Conservation (phyloP, 2,329 filamentous ascomycete species). For the Didymellaceae sp. region DNA sequence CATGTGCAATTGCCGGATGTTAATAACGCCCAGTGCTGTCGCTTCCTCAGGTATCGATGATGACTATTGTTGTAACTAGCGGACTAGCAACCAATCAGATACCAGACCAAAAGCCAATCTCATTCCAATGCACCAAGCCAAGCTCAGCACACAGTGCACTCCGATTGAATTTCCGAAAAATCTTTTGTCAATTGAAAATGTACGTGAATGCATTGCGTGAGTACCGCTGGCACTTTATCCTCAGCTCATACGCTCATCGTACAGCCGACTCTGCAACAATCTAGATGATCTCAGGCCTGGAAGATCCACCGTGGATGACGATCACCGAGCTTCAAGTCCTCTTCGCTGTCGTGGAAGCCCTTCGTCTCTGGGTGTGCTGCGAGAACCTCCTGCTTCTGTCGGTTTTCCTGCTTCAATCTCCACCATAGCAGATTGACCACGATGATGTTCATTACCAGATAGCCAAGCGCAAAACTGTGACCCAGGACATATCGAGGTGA, state of each 20-base stretch:
- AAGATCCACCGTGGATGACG: conserved; percentile 47
- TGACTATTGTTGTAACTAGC: neutral
- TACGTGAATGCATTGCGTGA: no score
- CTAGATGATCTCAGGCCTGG: conserved; percentile 34
- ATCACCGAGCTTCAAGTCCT: conserved; percentile 42
- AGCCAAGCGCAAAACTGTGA: conserved; percentile 46
- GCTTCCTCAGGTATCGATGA: neutral
- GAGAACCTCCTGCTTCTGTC: conserved; percentile 34
- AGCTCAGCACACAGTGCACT: no score
- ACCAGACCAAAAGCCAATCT: no score
- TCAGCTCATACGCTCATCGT: no score
- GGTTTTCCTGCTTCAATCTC: conserved; percentile 43
- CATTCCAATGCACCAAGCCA: no score
- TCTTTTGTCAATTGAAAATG: no score
- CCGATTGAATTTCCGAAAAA: no score
- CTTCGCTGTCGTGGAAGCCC: conserved; percentile 40
- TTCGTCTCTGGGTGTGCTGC: conserved; percentile 33
- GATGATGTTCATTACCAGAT: conserved; percentile 40
- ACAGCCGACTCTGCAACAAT: no score
- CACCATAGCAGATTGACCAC: conserved; percentile 42
- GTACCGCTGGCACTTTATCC: no score
- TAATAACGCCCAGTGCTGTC: no score
- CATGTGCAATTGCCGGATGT: no score
- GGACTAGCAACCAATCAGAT: neutral
- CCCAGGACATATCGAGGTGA: conserved; percentile 46